Conservation (phyloP, 2,329 filamentous ascomycete species). For the Knufia fluminis region DNA sequence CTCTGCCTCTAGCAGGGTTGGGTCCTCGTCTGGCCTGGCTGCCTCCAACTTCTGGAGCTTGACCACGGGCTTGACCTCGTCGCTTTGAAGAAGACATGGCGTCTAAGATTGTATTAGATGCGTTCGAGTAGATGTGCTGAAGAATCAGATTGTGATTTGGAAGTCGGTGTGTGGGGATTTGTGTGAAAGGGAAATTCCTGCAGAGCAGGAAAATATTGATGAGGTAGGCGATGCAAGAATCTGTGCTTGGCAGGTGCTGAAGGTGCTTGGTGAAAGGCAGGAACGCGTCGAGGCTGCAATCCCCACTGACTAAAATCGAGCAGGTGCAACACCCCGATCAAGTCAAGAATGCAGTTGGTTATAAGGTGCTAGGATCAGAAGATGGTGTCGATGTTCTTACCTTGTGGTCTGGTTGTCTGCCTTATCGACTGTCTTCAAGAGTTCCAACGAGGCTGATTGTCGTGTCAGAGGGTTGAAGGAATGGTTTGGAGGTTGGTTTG, state of each 20-base stretch:
- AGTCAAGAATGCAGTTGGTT: no score
- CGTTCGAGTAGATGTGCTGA: neutral
- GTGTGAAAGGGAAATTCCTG: neutral
- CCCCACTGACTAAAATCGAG: neutral
- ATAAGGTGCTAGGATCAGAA: no score
- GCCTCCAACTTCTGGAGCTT: conserved; percentile 27
- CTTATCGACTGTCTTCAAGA: neutral
- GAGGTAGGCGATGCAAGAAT: neutral
- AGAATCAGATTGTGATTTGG: no score
- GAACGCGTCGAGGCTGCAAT: neutral
- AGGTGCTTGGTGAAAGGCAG: no score
- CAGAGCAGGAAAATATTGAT: neutral
- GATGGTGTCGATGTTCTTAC: no score
- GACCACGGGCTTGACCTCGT: conserved; percentile 18
- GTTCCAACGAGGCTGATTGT: neutral
- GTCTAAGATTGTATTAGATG: conserved; percentile 6
- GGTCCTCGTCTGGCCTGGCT: conserved; percentile 29
- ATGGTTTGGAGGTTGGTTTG: neutral
- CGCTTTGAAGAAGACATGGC: conserved; percentile 20
- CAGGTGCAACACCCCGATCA: neutral
- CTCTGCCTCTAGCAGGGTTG: conserved; percentile 22
- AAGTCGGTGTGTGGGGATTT: no score
- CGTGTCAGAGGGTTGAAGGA: neutral
- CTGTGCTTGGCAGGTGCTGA: no score
- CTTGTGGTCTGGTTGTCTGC: neutral